These are phyloP conservation scores for Microcos paniculata DNA, from an alignment of 345 rosid genomes.

Conservation along the genomic window DNA sequence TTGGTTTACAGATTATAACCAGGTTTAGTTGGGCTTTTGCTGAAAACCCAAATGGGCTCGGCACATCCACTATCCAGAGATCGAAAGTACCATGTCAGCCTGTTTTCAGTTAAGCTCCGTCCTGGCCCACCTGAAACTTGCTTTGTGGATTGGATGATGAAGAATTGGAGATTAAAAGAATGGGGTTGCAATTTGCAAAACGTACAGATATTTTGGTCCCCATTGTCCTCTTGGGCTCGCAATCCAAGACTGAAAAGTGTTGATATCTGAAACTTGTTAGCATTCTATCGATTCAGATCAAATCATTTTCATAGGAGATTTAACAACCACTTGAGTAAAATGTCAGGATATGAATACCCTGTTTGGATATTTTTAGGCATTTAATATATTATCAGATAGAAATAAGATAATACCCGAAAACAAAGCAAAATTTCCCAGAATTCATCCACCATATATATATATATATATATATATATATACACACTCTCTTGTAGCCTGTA, in stretches of 20 bases:
- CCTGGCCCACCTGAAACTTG: neutral
- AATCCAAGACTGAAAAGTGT: neutral
- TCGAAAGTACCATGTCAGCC: neutral
- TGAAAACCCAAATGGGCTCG: too few species aligned
- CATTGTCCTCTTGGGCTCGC: neutral
- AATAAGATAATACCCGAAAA: neutral
- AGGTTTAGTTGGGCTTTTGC: too few species aligned
- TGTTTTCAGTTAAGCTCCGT: neutral
- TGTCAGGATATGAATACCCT: neutral
- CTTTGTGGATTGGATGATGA: neutral
- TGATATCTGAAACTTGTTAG: neutral
- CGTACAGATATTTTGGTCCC: conserved; percentile 1
- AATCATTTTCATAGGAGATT: neutral
- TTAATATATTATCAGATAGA: neutral
- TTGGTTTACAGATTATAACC: too few species aligned
- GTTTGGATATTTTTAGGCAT: neutral
- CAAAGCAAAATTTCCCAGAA: neutral
- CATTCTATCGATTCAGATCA: neutral
- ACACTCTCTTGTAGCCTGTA: too few species aligned
- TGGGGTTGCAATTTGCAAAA: neutral
- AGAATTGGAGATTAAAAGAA: neutral
- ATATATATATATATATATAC: too few species aligned
- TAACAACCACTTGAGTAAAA: neutral
- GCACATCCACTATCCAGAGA: neutral
- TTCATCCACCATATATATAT: neutral